Evolutionary conservation across 495 filamentous ascomycete genomes (phyloP), one percentile per base, ranked within the genome.

Genomic region (Hypoxylon subgilvum): DNA sequence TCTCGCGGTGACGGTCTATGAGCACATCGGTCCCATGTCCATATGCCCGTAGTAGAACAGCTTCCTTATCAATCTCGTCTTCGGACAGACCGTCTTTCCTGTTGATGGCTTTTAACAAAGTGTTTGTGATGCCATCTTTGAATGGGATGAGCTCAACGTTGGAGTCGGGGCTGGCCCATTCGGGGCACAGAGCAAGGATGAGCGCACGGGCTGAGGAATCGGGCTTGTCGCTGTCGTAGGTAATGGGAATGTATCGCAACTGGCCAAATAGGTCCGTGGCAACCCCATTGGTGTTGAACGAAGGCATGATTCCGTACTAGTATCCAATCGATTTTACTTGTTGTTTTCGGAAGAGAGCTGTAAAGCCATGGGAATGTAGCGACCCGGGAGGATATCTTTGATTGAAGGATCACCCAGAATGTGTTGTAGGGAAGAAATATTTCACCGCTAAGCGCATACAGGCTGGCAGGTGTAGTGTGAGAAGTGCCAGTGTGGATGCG

Each of bases 81-180:
- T 89, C 79, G 14, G 88, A 87, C 56, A 87, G 79, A n/a, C 88
- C 90, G 4, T 88, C 79, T 32, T 83, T 84, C 72, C 82, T 84
- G 70, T 96, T 96, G 70, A 92, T 80, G 22, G 89, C 89, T 82
- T 97, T 97, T 27, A 84, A 71, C 23, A 98, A 82, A 76, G 93
- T 97, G 73, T 98, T 98, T 38, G 94, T 98, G 72, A 98, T 98
- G 61, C 94, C 94, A 69, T 98, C 94, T 21, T 90, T 98, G 77
- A 97, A 98, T 39, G 86, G 84, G 41, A 91, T 81, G 63, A 97
- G 90, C 69, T 92, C 88, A 56, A 98, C 82, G n/a, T 86, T 84
- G 48, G 89, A 91, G 43, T 80, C 83, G 0, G 81, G 74, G 13
- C 82, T 79, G 54, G 86, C 82, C 94, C 94, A 98, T 63, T 93